A percentile compares a stretch with the other conserved stretches of the same genome.
phyloP scores from a whole-genome alignment of 176 grass and related monocot genomes.

The Neostapfia colusana region DNA sequence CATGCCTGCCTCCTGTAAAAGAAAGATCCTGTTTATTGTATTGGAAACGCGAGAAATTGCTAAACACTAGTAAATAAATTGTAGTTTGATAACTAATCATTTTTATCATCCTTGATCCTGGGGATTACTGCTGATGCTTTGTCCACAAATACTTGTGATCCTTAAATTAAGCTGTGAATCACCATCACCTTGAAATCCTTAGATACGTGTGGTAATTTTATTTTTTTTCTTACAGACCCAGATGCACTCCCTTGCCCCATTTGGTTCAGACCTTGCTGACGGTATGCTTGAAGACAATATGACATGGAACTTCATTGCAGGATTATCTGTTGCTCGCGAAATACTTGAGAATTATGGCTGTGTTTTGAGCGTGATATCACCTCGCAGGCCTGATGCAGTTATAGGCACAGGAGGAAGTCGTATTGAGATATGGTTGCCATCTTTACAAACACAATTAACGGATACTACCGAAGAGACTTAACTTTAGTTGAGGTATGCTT shows the following conservation, averaged over 20 bases:
- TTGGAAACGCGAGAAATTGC: background rate
- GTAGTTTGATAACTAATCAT: background rate
- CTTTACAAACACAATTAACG: constrained; percentile 34
- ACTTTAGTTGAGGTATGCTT: constrained; percentile 11
- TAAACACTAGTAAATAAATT: background rate
- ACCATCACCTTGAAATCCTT: background rate
- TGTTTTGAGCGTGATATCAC: constrained; percentile 71
- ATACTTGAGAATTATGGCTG: constrained; percentile 74
- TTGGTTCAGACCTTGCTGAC: constrained; percentile 58
- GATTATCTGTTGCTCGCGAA: constrained; percentile 66
- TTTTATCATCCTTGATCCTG: background rate
- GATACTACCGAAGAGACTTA: constrained; percentile 1
- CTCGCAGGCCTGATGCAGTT: constrained; percentile 48
- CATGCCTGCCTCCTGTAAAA: too few relatives aligned
- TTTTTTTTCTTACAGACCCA: constrained; percentile 53
- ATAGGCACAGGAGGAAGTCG: constrained; percentile 56
- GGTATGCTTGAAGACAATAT: constrained; percentile 75
- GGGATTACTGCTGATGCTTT: background rate
- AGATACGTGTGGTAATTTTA: too few relatives aligned
- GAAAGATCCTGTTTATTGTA: background rate
- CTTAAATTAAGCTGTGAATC: background rate
- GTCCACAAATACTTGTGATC: background rate
- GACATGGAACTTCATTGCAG: constrained; percentile 81
- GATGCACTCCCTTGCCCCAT: constrained; percentile 66
- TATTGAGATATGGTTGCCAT: constrained; percentile 78